Evolutionary conservation across 1,139 yeast genomes (phyloP), one percentile per base, ranked within the genome.

Genomic region (Nakaseomyces bracarensis): DNA sequence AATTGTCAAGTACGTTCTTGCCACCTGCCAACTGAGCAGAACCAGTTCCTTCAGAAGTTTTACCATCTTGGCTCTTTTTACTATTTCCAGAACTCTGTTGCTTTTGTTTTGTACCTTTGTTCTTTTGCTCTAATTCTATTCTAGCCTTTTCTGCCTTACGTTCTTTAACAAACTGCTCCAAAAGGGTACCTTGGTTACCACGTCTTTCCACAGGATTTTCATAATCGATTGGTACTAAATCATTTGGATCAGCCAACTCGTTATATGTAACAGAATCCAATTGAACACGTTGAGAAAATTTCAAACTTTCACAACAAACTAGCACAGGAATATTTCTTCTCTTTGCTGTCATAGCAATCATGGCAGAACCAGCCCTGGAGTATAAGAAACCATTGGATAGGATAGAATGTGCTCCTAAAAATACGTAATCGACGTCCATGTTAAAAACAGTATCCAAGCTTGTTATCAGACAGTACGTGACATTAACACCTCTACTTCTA

Each of bases 351-450:
- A 89, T 84, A 8, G 97, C 95, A 39, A 93, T 77, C 65, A 89
- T 70, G 1, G 96, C 96, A 13, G 96, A 82, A 14, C 99, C 99
- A 14, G 87, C 96, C 49, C 99, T 74, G 1, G 96, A 83, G 60
- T 85, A 87, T 46, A 93, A 71, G 60, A 89, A 77, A 1, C 98
- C 98, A 59, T 93, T 93, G 11, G 96, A 86, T 46, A 91, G 71
- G 85, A 93, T 89, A 28, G 97, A 94, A 60, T 91, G 97, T 0
- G 98, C 98, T 9, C 98, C 98, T 34, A 93, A 69, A 61, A 93
- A 82, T 4, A 91, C 95, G 50, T 84, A 82, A 53, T 91, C 93
- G 21, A 91, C 93, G 49, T 85, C 86, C 46, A 85, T 91, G 51
- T 83, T 86, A 50, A 89, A 72, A 9, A 87, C 81, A 10, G 93